phyloP scores from a whole-genome alignment of 441 rosid species.

The Breynia disticha region DNA sequence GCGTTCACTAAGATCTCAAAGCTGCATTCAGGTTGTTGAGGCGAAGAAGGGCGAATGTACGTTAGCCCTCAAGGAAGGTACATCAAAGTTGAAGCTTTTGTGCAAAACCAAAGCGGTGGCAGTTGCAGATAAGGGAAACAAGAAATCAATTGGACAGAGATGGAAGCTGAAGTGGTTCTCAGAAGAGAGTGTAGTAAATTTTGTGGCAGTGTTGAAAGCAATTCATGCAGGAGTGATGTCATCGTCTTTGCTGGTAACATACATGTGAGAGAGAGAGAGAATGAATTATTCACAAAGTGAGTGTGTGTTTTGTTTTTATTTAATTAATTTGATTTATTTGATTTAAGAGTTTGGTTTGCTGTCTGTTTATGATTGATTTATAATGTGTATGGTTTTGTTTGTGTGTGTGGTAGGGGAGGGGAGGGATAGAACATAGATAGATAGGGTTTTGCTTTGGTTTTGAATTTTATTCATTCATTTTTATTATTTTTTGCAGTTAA shows the following conservation, averaged over 20 bases:
- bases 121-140: slow-evolving; percentile 10
- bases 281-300: no score
- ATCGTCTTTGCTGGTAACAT: slow-evolving; percentile 43
- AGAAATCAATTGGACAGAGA: slow-evolving; percentile 14
- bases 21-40: slow-evolving; percentile 45
- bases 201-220: slow-evolving; percentile 64
- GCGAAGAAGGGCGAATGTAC: slow-evolving; percentile 23
- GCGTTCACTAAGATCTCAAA: background rate
- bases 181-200: slow-evolving; percentile 39
- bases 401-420: no score
- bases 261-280: slow-evolving; percentile 21
- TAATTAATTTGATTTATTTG: no score
- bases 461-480: no score
- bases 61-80: slow-evolving; percentile 21
- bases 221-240: slow-evolving; percentile 36
- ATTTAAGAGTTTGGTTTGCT: no score
- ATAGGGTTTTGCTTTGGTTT: no score
- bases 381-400: no score
- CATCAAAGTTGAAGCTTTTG: slow-evolving; percentile 17
- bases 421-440: no score
- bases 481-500: no score
- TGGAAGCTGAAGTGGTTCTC: slow-evolving; percentile 76
- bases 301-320: no score
- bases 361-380: no score
- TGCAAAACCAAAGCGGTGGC: slow-evolving; percentile 18